Conservation (phyloP, 179 eudicot genomes). For the Beta macrorhiza region DNA sequence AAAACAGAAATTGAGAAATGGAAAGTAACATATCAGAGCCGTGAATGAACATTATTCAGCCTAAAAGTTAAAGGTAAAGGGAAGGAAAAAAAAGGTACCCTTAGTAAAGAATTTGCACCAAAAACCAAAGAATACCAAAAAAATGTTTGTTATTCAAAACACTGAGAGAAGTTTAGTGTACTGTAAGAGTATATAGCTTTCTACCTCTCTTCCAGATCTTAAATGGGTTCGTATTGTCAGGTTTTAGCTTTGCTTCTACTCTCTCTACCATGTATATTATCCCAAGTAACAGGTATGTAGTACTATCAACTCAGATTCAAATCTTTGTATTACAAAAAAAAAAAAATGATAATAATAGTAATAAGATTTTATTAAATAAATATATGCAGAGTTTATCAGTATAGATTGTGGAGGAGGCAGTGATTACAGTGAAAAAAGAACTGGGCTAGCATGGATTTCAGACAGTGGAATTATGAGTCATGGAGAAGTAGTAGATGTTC, state of each 20-base stretch:
- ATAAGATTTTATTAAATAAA: neutral
- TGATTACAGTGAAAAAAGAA: constrained; percentile 66
- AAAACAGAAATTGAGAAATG: constrained; percentile 19
- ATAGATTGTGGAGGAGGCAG: constrained; percentile 86
- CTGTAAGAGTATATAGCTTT: constrained; percentile 22
- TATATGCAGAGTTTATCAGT: constrained; percentile 83
- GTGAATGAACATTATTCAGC: constrained; percentile 22
- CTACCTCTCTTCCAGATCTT: constrained; percentile 29
- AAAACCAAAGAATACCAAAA: constrained; percentile 25
- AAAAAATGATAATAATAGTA: neutral
- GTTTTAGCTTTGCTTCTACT: constrained; percentile 39
- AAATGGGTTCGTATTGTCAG: constrained; percentile 47
- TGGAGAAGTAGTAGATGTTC: constrained; percentile 47
- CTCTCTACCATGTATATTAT: constrained; percentile 35
- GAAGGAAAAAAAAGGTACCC: constrained; percentile 7
- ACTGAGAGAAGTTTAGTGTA: constrained; percentile 20
- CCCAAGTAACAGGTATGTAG: constrained; percentile 68
- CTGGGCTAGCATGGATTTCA: constrained; percentile 71
- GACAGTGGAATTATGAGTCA: constrained; percentile 50
- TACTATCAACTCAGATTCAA: neutral
- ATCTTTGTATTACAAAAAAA: neutral
- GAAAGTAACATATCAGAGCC: constrained; percentile 19
- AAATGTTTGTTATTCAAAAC: constrained; percentile 27
- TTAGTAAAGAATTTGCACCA: constrained; percentile 18
- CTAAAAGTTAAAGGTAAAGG: constrained; percentile 16